Evolutionary conservation across 2,329 filamentous ascomycete genomes (phyloP).

Genomic region (Botrytis galanthina): DNA sequence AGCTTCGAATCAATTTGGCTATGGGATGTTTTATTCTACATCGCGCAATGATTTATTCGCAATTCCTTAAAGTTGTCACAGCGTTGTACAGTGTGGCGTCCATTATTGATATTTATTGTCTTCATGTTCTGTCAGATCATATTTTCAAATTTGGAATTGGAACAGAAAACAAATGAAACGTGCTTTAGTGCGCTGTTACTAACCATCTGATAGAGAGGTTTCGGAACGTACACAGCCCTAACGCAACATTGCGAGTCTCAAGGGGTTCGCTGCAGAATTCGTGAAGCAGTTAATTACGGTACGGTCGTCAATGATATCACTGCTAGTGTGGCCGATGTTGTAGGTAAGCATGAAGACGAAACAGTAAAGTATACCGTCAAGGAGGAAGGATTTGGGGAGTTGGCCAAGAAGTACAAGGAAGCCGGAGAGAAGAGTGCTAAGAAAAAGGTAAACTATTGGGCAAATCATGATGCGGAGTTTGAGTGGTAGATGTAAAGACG

Average conservation of each 20-base stretch:
- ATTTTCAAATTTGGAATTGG: not conserved
- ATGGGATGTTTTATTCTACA: not conserved
- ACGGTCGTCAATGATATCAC: conserved; percentile 44
- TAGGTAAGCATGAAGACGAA: conserved; percentile 39
- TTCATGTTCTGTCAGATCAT: not conserved
- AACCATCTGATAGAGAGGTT: conserved; percentile 31
- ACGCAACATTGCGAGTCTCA: conserved; percentile 50
- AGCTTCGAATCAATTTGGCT: not conserved
- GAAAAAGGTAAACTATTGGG: conserved; percentile 16
- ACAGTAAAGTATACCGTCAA: conserved; percentile 39
- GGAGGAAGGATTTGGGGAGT: conserved; percentile 10
- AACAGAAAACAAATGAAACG: not conserved
- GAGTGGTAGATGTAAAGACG: conserved; percentile 5
- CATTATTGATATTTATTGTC: not conserved
- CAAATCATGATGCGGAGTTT: not conserved
- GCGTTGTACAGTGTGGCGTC: not conserved
- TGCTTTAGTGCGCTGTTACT: not conserved
- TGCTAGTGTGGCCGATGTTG: conserved; percentile 36
- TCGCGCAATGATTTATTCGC: not conserved
- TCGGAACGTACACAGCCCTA: conserved; percentile 45
- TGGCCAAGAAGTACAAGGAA: not conserved
- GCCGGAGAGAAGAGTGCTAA: not conserved
- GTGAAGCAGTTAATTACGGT: conserved; percentile 43
- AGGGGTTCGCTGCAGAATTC: conserved; percentile 45
- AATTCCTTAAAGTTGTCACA: not conserved